These are phyloP conservation scores for Mycena sanguinolenta DNA, from an alignment of 768 basidiomycete genomes.

Conservation along the genomic window DNA sequence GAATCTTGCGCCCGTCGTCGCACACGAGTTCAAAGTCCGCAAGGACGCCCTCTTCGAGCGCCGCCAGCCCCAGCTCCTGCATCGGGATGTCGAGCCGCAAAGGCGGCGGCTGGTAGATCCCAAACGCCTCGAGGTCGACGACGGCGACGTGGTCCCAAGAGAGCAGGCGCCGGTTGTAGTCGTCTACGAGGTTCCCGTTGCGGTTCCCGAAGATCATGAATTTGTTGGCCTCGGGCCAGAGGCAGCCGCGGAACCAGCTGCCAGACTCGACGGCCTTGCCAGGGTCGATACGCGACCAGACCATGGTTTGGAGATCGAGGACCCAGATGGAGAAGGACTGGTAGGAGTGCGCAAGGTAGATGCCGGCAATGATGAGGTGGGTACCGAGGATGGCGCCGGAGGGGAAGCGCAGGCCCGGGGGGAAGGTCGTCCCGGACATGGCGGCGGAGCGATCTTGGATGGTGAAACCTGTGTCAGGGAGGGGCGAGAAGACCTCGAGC, in stretches of 20 bases:
- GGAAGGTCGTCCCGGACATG: slow-evolving; percentile 87
- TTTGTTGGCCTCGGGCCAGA: slow-evolving; percentile 88
- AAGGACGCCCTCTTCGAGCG: slow-evolving; percentile 84
- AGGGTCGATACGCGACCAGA: slow-evolving; percentile 90
- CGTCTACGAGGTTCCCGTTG: slow-evolving; percentile 88
- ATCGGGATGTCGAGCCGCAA: slow-evolving; percentile 75
- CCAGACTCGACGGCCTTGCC: slow-evolving; percentile 88
- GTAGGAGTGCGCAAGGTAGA: slow-evolving; percentile 93
- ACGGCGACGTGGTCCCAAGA: slow-evolving; percentile 94
- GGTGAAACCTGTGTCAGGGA: slow-evolving; percentile 80
- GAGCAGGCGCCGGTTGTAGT: slow-evolving; percentile 91
- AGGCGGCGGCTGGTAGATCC: slow-evolving; percentile 91
- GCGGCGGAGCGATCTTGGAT: slow-evolving; percentile 84
- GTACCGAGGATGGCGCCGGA: slow-evolving; percentile 93
- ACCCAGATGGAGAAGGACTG: slow-evolving; percentile 98
- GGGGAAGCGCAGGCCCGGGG: slow-evolving; percentile 96
- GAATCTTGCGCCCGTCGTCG: slow-evolving; percentile 88
- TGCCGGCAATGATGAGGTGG: slow-evolving; percentile 94
- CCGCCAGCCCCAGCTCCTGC: slow-evolving; percentile 88
- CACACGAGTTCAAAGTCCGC: slow-evolving; percentile 95
- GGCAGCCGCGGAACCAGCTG: slow-evolving; percentile 94
- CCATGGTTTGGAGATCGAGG: slow-evolving; percentile 85
- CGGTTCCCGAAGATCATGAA: slow-evolving; percentile 94
- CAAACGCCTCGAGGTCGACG: slow-evolving; percentile 93
- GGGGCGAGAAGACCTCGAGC: slow-evolving; percentile 90